Evolutionary conservation across 2,329 filamentous ascomycete genomes (phyloP).

Genomic region (Corniculantispora saksenae): DNA sequence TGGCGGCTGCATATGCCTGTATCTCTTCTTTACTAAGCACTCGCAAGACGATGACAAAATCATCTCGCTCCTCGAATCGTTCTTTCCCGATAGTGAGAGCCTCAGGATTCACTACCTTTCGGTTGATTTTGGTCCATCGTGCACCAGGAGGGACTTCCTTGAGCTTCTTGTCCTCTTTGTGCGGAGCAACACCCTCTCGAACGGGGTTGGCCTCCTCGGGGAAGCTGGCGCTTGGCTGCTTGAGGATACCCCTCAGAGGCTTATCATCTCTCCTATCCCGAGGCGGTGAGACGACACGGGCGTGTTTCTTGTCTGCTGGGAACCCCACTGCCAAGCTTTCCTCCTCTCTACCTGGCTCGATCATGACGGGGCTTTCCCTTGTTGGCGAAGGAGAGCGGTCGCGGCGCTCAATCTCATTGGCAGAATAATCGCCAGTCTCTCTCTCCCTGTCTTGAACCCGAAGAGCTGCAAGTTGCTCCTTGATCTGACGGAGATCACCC

Average conservation of each 20-base stretch:
- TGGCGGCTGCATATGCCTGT: conserved; percentile 79
- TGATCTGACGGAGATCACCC: conserved; percentile 49
- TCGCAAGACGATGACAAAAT: conserved; percentile 89
- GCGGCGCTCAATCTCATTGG: not conserved
- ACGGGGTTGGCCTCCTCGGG: conserved; percentile 83
- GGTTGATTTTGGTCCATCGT: conserved; percentile 90
- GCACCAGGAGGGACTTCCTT: conserved; percentile 76
- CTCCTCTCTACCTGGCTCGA: not conserved
- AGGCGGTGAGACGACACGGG: conserved; percentile 75
- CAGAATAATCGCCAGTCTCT: not conserved
- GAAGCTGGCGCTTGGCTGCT: conserved; percentile 78
- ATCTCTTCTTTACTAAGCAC: conserved; percentile 89
- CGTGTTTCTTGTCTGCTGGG: conserved; percentile 43
- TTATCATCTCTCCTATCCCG: conserved; percentile 64
- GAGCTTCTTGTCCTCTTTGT: conserved; percentile 77
- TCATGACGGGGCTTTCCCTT: not conserved
- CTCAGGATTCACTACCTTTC: conserved; percentile 85
- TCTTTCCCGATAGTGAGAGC: conserved; percentile 85
- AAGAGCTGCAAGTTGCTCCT: conserved; percentile 51
- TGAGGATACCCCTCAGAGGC: conserved; percentile 80
- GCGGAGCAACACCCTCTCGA: conserved; percentile 87
- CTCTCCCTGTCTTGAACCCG: conserved; percentile 31
- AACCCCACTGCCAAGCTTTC: conserved; percentile 37
- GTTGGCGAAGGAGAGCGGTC: conserved; percentile 24
- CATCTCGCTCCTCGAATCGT: conserved; percentile 86